Conservation (phyloP, 257 asterid genomes). For the Solanum piurae region DNA sequence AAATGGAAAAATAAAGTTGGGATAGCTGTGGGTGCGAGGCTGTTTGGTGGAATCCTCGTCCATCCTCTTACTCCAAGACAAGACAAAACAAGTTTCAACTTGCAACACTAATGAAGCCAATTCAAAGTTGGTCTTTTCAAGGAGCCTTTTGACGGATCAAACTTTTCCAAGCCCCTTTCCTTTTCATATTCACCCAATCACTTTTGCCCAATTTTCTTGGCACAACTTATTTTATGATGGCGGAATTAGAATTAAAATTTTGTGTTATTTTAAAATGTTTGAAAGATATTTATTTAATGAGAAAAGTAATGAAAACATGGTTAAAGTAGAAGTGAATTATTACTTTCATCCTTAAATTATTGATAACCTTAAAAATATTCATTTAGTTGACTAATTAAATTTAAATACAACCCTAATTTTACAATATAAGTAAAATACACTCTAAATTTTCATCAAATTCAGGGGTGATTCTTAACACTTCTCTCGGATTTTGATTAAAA, state of each 20-base stretch:
- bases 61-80: not conserved
- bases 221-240: not conserved
- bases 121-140: not conserved
- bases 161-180: not conserved
- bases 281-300: not conserved
- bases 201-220: not conserved
- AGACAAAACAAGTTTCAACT: not conserved
- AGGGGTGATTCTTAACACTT: no score
- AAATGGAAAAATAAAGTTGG: not conserved
- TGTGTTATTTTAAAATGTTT: not conserved
- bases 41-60: not conserved
- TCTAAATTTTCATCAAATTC: not conserved
- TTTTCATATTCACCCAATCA: not conserved
- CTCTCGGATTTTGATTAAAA: no score
- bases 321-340: no score
- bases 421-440: no score
- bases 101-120: not conserved
- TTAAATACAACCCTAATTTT: no score
- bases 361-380: no score
- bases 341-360: no score
- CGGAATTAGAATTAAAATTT: not conserved
- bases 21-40: not conserved
- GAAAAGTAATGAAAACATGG: not conserved
- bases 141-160: not conserved
- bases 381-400: no score